These are phyloP conservation scores for Blepharisma stoltei DNA, from an alignment of 73 alveolate genomes.

Conservation along the genomic window DNA sequence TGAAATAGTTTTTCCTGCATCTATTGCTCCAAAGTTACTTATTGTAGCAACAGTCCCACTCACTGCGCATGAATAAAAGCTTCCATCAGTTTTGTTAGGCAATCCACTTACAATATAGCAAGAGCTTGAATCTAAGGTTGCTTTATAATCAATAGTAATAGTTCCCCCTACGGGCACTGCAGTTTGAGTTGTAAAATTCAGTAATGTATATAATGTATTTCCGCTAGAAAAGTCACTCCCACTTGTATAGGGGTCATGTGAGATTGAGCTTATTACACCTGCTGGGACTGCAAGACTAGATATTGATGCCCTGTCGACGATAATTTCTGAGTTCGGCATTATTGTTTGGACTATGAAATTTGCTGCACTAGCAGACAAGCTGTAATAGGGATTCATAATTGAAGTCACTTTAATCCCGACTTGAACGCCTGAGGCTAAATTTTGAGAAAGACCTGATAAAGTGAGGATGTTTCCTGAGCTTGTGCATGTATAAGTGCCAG, in stretches of 20 bases:
- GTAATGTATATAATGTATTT: not conserved
- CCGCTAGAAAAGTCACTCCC: not conserved
- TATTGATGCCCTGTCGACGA: not conserved
- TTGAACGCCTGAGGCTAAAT: no score
- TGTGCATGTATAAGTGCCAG: no score
- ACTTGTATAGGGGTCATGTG: not conserved
- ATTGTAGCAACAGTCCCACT: slow-evolving; percentile 11
- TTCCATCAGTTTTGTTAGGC: slow-evolving; percentile 6
- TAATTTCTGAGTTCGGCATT: not conserved
- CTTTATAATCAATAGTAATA: slow-evolving; percentile 1
- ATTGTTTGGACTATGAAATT: not conserved
- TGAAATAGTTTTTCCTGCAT: not conserved
- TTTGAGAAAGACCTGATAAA: no score
- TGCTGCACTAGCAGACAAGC: not conserved
- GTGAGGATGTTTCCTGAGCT: no score
- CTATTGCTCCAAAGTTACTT: slow-evolving; percentile 11
- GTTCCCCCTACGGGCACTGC: not conserved
- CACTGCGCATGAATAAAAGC: not conserved
- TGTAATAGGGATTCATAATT: not conserved
- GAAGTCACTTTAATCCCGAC: no score
- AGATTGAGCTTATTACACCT: not conserved
- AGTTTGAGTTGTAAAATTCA: not conserved
- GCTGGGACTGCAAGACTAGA: not conserved
- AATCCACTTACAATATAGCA: not conserved
- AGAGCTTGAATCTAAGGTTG: not conserved